Conservation (phyloP, 2,329 filamentous ascomycete genomes). For the Neospermospora avenae region DNA sequence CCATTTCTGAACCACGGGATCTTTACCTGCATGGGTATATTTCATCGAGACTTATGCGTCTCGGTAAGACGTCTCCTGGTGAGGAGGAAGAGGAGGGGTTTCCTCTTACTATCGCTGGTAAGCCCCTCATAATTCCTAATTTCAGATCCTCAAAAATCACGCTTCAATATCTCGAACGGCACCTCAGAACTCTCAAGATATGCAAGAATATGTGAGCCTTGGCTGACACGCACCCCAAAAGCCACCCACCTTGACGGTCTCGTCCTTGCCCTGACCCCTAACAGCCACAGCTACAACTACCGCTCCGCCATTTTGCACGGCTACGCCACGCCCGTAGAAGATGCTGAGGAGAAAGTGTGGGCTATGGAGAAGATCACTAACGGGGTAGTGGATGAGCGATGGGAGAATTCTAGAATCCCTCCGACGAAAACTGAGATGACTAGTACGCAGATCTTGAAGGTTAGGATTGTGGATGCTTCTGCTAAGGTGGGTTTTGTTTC, state of each 20-base stretch:
- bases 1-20: slow-evolving; percentile 62
- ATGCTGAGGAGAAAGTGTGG: slow-evolving; percentile 68
- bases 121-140: too few species aligned
- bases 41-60: slow-evolving; percentile 71
- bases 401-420: slow-evolving; percentile 65
- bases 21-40: slow-evolving; percentile 85
- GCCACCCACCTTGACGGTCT: slow-evolving; percentile 76
- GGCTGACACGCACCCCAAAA: too few species aligned
- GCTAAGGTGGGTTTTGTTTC: slow-evolving; percentile 55
- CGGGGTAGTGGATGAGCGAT: slow-evolving; percentile 65
- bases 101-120: slow-evolving; percentile 61
- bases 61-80: slow-evolving; percentile 38
- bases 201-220: too few species aligned
- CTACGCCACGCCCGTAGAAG: slow-evolving; percentile 63
- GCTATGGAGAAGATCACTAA: slow-evolving; percentile 79
- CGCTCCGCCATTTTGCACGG: slow-evolving; percentile 72
- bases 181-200: too few species aligned
- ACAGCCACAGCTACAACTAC: slow-evolving; percentile 84
- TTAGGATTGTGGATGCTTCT: slow-evolving; percentile 67
- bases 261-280: slow-evolving; percentile 74
- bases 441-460: slow-evolving; percentile 68
- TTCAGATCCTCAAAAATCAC: too few species aligned
- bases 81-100: slow-evolving; percentile 47
- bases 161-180: too few species aligned
- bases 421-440: slow-evolving; percentile 72